Conservation (phyloP, 2,329 filamentous ascomycete genomes). For the Penicillium sp. region DNA sequence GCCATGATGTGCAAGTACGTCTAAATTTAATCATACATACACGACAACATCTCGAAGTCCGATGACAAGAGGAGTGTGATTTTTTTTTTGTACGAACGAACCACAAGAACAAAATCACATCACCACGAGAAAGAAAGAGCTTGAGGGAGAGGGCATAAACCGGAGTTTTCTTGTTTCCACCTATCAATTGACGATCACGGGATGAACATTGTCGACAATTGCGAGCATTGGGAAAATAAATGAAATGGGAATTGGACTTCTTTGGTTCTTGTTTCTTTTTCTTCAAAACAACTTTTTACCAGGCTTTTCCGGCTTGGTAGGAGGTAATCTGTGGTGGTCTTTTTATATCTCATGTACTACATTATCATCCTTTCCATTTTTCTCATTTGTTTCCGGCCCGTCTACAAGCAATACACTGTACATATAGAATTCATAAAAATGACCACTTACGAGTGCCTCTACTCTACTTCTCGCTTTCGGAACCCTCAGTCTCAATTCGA, state of each 20-base stretch:
- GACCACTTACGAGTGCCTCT: constrained; percentile 28
- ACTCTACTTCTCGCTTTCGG: background rate
- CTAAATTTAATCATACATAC: constrained; percentile 32
- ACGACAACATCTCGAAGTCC: background rate
- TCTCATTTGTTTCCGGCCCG: constrained; percentile 24
- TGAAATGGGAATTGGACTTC: constrained; percentile 5
- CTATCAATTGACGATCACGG: background rate
- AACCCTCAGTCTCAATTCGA: background rate
- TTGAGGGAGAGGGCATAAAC: constrained; percentile 2
- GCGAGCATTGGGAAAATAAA: constrained; percentile 4
- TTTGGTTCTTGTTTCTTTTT: constrained; percentile 8
- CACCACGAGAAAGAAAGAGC: background rate
- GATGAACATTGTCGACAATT: background rate
- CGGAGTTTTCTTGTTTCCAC: background rate
- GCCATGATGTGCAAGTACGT: constrained; percentile 92
- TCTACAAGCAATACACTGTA: constrained; percentile 35
- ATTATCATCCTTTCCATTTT: constrained; percentile 23
- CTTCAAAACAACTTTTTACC: constrained; percentile 4
- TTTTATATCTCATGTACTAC: constrained; percentile 39
- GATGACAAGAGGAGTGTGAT: background rate
- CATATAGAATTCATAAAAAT: constrained; percentile 37
- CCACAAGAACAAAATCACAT: background rate
- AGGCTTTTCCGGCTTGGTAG: constrained; percentile 9
- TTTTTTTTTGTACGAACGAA: background rate
- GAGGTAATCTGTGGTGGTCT: constrained; percentile 34